These are phyloP conservation scores for Rossbeevera mucosa DNA, from an alignment of 768 basidiomycete genomes.

Conservation along the genomic window DNA sequence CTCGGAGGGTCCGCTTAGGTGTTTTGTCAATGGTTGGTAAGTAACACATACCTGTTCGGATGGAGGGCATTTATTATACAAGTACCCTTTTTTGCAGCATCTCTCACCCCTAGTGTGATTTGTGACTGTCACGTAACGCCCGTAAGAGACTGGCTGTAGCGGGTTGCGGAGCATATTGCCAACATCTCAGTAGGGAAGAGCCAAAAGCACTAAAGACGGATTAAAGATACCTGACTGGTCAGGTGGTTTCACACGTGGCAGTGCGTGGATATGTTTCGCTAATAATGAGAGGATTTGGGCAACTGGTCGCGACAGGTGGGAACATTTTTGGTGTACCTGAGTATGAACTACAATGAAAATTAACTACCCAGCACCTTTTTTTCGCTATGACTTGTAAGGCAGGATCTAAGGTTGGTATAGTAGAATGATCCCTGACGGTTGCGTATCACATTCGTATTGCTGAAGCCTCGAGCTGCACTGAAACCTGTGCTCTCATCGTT, in stretches of 20 bases:
- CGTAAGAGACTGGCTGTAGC: constrained; percentile 37
- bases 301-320: constrained; percentile 38
- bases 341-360: constrained; percentile 67
- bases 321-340: constrained; percentile 65
- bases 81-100: constrained; percentile 58
- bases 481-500: constrained; percentile 72
- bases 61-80: constrained; percentile 82
- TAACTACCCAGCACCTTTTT: constrained; percentile 43
- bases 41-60: constrained; percentile 39
- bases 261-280: constrained; percentile 37
- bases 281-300: neutral
- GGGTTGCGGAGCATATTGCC: neutral
- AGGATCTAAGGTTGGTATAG: constrained; percentile 30
- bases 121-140: constrained; percentile 68
- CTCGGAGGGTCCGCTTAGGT: constrained; percentile 74
- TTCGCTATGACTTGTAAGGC: neutral
- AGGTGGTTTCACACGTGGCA: constrained; percentile 50
- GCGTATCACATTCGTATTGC: constrained; percentile 50
- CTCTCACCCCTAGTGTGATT: constrained; percentile 48
- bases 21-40: constrained; percentile 65
- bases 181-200: constrained; percentile 48
- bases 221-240: constrained; percentile 75
- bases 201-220: constrained; percentile 60
- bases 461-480: constrained; percentile 58
- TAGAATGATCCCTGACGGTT: constrained; percentile 48